Conservation (phyloP, 257 asterid genomes). For the Craterostigma plantagineum region DNA sequence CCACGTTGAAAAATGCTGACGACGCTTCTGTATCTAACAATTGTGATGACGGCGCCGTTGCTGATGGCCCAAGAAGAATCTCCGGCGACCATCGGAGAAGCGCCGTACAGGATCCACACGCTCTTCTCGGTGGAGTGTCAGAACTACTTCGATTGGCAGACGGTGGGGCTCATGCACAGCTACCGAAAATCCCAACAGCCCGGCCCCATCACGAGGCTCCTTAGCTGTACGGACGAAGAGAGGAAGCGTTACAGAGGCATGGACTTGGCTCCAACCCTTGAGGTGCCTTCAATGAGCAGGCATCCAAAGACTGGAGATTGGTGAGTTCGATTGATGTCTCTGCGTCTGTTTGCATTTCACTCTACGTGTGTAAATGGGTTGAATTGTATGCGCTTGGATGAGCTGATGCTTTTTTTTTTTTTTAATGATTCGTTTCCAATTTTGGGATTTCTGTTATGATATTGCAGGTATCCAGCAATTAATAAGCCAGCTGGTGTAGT, state of each 20-base stretch:
- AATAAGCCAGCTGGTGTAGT: constrained; percentile 94
- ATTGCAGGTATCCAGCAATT: constrained; percentile 87
- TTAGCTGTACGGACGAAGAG: constrained; percentile 77
- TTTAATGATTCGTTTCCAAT: too few species aligned
- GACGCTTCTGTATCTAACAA: constrained; percentile 7
- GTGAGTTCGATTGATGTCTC: constrained; percentile 19
- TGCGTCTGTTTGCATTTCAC: background rate
- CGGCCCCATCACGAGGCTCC: constrained; percentile 82
- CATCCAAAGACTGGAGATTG: constrained; percentile 74
- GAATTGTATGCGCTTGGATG: constrained; percentile 1
- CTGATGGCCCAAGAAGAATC: constrained; percentile 12
- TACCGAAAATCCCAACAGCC: constrained; percentile 65
- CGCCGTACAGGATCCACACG: constrained; percentile 81
- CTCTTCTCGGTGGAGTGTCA: constrained; percentile 91
- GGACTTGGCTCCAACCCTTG: constrained; percentile 91
- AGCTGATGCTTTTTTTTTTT: constrained; percentile 1
- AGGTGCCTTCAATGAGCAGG: constrained; percentile 85
- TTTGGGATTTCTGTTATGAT: too few species aligned
- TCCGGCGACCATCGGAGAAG: constrained; percentile 15
- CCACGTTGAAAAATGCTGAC: constrained; percentile 8
- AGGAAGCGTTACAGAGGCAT: constrained; percentile 50
- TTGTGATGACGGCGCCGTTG: constrained; percentile 11
- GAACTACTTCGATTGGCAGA: constrained; percentile 96
- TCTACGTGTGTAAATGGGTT: background rate
- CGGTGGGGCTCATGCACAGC: constrained; percentile 93